Evolutionary conservation across 495 filamentous ascomycete genomes (phyloP).

Genomic region (Neurospora sp.): DNA sequence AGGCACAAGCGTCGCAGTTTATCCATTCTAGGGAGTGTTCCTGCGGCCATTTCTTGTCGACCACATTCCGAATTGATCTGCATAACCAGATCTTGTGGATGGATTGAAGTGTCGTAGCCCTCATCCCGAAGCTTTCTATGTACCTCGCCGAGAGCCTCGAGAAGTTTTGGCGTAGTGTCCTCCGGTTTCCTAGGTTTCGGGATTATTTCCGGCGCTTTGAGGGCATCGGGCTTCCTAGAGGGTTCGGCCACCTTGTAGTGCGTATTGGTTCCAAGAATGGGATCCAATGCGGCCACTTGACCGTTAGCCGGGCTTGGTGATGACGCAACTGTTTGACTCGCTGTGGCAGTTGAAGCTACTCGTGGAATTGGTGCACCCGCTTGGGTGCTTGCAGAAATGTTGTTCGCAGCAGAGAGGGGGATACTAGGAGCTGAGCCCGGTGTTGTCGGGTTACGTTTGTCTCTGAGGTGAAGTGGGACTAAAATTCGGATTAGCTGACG

Average conservation of each 20-base stretch:
- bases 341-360: neutral
- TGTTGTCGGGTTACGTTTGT: neutral
- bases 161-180: neutral
- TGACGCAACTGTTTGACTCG: neutral
- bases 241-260: neutral
- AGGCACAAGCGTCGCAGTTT: constrained; percentile 6
- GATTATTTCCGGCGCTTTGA: neutral
- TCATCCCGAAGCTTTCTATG: neutral
- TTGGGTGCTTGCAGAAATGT: neutral
- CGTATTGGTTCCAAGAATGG: constrained; percentile 1
- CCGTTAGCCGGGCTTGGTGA: neutral
- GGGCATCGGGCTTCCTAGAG: neutral
- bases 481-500: constrained; percentile 4
- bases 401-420: neutral
- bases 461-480: constrained; percentile 6
- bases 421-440: neutral
- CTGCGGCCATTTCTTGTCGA: neutral
- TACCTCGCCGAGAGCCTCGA: neutral
- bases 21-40: constrained; percentile 9
- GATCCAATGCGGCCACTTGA: neutral
- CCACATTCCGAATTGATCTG: neutral
- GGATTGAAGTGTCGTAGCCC: neutral
- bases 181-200: neutral
- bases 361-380: neutral
- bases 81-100: neutral